Conservation (phyloP, 192 early-diverging fungal genomes). For the Umbelopsis isabellina region DNA sequence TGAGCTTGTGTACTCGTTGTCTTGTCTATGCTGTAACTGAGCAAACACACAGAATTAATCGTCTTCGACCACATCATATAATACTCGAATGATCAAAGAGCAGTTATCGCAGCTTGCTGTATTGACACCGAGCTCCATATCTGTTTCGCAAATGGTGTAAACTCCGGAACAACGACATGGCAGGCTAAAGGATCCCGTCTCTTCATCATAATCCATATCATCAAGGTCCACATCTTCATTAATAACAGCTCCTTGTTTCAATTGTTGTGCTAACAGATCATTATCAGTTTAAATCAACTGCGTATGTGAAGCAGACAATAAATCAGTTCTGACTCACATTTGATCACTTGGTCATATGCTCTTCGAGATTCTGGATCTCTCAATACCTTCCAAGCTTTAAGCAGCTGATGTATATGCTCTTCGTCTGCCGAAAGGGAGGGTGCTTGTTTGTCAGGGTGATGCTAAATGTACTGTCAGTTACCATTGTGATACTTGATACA, state of each 20-base stretch:
- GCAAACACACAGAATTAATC: background rate
- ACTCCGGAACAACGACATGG: constrained; percentile 70
- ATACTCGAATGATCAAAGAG: constrained; percentile 67
- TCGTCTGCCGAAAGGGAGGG: constrained; percentile 25
- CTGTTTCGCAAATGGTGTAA: constrained; percentile 64
- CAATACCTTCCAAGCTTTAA: constrained; percentile 62
- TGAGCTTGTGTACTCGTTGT: no score
- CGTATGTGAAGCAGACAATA: background rate
- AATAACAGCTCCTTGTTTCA: constrained; percentile 56
- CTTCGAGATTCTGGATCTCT: constrained; percentile 45
- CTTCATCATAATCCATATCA: constrained; percentile 77
- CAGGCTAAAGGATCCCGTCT: constrained; percentile 45
- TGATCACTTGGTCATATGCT: constrained; percentile 55
- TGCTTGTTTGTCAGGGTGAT: constrained; percentile 60
- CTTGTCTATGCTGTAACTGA: background rate
- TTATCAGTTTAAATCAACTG: background rate
- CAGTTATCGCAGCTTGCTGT: constrained; percentile 68
- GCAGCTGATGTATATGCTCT: constrained; percentile 40
- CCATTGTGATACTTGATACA: background rate
- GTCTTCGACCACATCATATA: constrained; percentile 65
- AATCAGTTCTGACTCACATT: constrained; percentile 33
- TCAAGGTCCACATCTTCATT: constrained; percentile 80
- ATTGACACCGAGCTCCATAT: constrained; percentile 65
- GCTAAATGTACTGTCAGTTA: constrained; percentile 29
- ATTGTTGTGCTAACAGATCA: constrained; percentile 28